Base-by-base conservation (phyloP, 495 filamentous ascomycete species). In the Xylaria curta region DNA sequence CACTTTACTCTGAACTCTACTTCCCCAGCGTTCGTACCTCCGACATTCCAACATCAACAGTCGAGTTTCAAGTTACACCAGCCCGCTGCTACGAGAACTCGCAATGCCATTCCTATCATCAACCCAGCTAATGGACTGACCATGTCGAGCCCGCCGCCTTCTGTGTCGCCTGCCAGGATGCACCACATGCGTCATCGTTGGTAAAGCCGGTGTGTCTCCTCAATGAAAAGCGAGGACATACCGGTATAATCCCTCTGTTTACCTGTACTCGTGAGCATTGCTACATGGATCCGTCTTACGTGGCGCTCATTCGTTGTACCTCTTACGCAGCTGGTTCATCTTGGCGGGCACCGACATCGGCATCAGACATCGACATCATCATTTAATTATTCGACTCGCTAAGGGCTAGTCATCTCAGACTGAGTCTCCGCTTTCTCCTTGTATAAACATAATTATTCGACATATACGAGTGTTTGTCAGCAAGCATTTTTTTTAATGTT, bases 51-150 rank as follows among this genome's bases (percentile, higher is more conserved):
- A 58, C 83, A 74, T 69, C 84, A 86, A 24, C 81, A 84, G 54
- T 79, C 86, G 56, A 80, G 87, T 74, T 84, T 93, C 72, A 97
- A 94, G 82, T 87, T 93, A 76, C 93, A 97, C 78, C 96, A 97
- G 85, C 92, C 94, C 51, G 82, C 93, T 65, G 92, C 95, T 67
- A 92, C 92, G 69, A 93, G 97, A 80, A 90, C 91, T 74, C 93
- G 95, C 75, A 98, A 97, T 79, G 94, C 96, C 75, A 99, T 99
- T 75, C 97, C 96, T 21, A 99, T 99, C 80, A 91, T 99, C 83
- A 97, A 99, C 87, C 96, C 96, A 44, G 92, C 86, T 72, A 98
- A 97, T 42, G 94, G 96, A 72, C 89, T 95, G 82, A 89, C 89
- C 73, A 87, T 97, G 82, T 89, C 94, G 44, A 97, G 94, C 85